Evolutionary conservation across 2,329 filamentous ascomycete genomes (phyloP).

Genomic region (Aspergillus aculeatus): DNA sequence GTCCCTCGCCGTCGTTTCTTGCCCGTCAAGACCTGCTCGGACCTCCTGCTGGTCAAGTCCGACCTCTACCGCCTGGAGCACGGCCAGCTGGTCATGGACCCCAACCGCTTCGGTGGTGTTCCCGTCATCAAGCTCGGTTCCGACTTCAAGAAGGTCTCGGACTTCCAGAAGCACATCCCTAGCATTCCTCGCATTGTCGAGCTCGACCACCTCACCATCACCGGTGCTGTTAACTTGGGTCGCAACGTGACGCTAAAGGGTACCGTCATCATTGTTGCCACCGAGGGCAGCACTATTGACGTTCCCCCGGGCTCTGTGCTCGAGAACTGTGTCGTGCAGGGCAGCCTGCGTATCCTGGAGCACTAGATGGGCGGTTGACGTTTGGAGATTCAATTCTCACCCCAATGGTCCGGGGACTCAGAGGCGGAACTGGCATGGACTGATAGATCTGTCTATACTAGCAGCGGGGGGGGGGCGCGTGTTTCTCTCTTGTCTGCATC

Average conservation of each 20-base stretch:
- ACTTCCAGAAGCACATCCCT: slow-evolving; percentile 53
- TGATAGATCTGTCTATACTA: slow-evolving; percentile 17
- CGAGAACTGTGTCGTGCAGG: slow-evolving; percentile 98
- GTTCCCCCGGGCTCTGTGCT: slow-evolving; percentile 94
- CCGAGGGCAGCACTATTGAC: slow-evolving; percentile 96
- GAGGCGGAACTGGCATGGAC: slow-evolving; percentile 9
- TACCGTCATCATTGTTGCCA: slow-evolving; percentile 98
- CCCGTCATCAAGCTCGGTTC: slow-evolving; percentile 97
- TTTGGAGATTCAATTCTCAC: neutral
- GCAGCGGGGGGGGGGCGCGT: neutral
- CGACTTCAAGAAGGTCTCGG: slow-evolving; percentile 99
- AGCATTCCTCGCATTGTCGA: slow-evolving; percentile 53
- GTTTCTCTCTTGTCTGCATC: slow-evolving; percentile 10
- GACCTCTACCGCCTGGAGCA: slow-evolving; percentile 98
- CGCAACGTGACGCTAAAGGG: slow-evolving; percentile 93
- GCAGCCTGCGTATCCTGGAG: slow-evolving; percentile 75
- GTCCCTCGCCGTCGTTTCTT: slow-evolving; percentile 96
- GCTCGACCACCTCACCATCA: slow-evolving; percentile 83
- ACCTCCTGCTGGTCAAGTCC: slow-evolving; percentile 99
- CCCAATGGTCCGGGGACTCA: neutral
- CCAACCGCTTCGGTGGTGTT: slow-evolving; percentile 91
- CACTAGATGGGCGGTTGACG: slow-evolving; percentile 49
- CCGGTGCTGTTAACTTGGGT: slow-evolving; percentile 93
- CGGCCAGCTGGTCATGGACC: slow-evolving; percentile 95
- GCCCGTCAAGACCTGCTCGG: slow-evolving; percentile 99